Evolutionary conservation across 2,329 filamentous ascomycete species (phyloP).

Genomic region (Aspergillus hiratsukae): DNA sequence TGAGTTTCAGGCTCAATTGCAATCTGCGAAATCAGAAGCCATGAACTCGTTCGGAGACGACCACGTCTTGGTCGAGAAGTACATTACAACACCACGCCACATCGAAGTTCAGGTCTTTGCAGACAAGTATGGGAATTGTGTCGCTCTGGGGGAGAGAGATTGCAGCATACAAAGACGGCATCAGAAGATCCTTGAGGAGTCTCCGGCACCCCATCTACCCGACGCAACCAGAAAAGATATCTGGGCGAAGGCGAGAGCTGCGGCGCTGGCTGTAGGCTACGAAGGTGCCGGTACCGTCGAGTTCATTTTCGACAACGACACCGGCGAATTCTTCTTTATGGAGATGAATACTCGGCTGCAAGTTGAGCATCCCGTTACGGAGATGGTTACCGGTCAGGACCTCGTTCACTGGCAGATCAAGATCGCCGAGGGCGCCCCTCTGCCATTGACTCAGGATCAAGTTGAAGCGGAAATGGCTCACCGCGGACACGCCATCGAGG

Average conservation of each 20-base stretch:
- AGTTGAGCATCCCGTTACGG: constrained; percentile 93
- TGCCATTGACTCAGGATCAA: constrained; percentile 62
- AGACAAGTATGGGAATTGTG: constrained; percentile 60
- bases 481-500: constrained; percentile 86
- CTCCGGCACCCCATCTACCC: constrained; percentile 58
- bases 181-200: constrained; percentile 64
- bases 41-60: constrained; percentile 62
- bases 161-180: constrained; percentile 63
- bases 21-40: constrained; percentile 61
- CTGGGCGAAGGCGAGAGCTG: constrained; percentile 61
- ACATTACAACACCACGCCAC: constrained; percentile 62
- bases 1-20: constrained; percentile 58
- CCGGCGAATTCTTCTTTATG: constrained; percentile 65
- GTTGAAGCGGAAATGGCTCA: constrained; percentile 66
- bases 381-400: constrained; percentile 71
- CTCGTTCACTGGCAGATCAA: constrained; percentile 94
- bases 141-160: constrained; percentile 61
- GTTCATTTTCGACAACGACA: constrained; percentile 66
- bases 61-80: constrained; percentile 64
- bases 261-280: constrained; percentile 60
- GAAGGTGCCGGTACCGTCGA: constrained; percentile 65
- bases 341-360: constrained; percentile 79
- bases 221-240: constrained; percentile 58
- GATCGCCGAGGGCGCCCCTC: constrained; percentile 67
- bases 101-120: constrained; percentile 66